Conservation (phyloP, 108 stramenopile genomes). For the Conticribra guillardii region DNA sequence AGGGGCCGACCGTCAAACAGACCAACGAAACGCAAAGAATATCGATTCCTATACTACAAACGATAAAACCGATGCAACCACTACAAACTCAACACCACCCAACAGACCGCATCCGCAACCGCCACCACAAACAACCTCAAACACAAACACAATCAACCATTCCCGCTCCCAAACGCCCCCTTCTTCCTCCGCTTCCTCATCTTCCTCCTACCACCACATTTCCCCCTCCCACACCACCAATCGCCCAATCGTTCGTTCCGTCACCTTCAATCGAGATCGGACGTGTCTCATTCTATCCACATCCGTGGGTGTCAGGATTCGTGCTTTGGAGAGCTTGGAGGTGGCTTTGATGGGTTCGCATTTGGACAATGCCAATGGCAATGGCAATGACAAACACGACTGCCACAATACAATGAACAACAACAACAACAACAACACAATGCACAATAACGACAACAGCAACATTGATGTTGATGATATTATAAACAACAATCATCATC, state of each 20-base stretch:
- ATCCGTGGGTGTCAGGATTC: slow-evolving; percentile 42
- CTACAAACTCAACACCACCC: too few relatives aligned
- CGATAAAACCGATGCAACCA: too few relatives aligned
- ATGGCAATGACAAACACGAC: not conserved
- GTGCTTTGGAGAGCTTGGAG: slow-evolving; percentile 25
- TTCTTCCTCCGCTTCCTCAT: not conserved
- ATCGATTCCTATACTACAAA: too few relatives aligned
- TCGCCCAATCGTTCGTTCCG: slow-evolving; percentile 33
- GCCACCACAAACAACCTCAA: too few relatives aligned
- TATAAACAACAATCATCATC: not conserved
- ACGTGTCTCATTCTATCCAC: slow-evolving; percentile 46
- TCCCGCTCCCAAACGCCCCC: not conserved
- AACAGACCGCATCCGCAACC: too few relatives aligned
- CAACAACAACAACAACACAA: not conserved
- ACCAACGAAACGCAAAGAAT: too few relatives aligned
- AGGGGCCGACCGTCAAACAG: too few relatives aligned
- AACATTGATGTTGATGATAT: too few relatives aligned
- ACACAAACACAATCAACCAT: not conserved
- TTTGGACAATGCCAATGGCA: not conserved
- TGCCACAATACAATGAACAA: slow-evolving; percentile 15
- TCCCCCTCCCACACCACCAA: not conserved
- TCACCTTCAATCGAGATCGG: slow-evolving; percentile 47
- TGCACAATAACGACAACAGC: not conserved
- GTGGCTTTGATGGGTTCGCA: not conserved
- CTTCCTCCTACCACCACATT: slow-evolving; percentile 11